Evolutionary conservation across 805 yeast species (phyloP), one percentile per base, ranked within the genome.

Genomic region (Zygosaccharomyces pseudorouxii): DNA sequence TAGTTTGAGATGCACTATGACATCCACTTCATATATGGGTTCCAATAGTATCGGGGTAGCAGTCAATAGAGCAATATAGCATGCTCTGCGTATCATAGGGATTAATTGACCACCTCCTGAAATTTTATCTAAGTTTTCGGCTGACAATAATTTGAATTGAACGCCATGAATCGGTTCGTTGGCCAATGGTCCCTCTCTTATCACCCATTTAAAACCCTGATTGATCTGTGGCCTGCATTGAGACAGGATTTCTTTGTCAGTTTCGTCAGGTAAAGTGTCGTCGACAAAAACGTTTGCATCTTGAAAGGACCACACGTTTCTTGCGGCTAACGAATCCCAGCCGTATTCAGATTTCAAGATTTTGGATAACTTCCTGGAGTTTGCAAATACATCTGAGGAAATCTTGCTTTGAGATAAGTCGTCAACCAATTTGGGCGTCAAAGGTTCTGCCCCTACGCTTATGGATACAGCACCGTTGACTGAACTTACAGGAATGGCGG

Each of bases 161-260:
- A 83, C 79, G 46, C 82, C 77, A 46, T 86, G 70, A 5, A 93
- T 73, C 0, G 86, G 83, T 61, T 89, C 97, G 51, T 86, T 96
- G 52, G 95, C 81, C n/a, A 93, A 70, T 0, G 99, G 99, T 0
- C 99, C 99, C 58, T 87, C 96, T 48, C 80, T 73, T 0, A 79
- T 73, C 2, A 85, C 84, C 93, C 96, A 86, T 57, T 78, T 76
- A 68, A 92, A 93, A 0, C 98, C 99, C 55, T 82, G 84, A 2
- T 71, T 68, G 1, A 90, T 75, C 2, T 80, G 71, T 5, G 78
- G 81, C 51, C 79, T 82, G 25, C 77, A 71, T 0, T 68, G 45
- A 1, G 57, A 50, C 29, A 86, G 57, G 9, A 68, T 46, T 22
- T 68, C 67, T 59, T 80, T 81, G 58, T 87, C 86, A 1, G 84